phyloP scores from a whole-genome alignment of 2,329 filamentous ascomycete species.

The Blastomyces percursus region DNA sequence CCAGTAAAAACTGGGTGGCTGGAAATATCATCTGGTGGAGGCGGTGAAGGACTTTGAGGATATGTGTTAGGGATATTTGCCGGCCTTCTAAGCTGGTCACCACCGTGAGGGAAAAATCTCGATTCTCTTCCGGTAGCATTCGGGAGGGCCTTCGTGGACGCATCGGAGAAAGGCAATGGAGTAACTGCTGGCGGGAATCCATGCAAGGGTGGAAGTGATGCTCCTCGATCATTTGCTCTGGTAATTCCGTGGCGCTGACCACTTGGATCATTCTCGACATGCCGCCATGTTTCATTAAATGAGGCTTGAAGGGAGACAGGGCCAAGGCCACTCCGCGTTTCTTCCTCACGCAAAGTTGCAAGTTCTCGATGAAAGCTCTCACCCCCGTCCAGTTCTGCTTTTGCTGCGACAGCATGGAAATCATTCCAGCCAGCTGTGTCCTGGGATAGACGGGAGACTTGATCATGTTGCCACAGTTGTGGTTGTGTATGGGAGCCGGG shows the following conservation, averaged over 20 bases:
- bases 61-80: constrained; percentile 23
- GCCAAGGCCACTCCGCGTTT: constrained; percentile 22
- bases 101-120: constrained; percentile 38
- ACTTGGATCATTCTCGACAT: constrained; percentile 32
- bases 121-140: constrained; percentile 34
- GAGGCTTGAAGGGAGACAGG: constrained; percentile 25
- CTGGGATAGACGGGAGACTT: constrained; percentile 19
- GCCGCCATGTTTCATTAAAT: constrained; percentile 39
- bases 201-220: constrained; percentile 23
- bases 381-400: constrained; percentile 33
- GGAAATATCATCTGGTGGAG: constrained; percentile 47
- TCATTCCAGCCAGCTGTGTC: constrained; percentile 35
- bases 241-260: constrained; percentile 30
- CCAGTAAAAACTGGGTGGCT: constrained; percentile 47
- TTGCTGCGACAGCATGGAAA: constrained; percentile 31
- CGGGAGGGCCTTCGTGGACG: constrained; percentile 24
- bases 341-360: constrained; percentile 29
- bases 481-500: constrained; percentile 27
- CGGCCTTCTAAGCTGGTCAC: constrained; percentile 27
- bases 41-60: constrained; percentile 38
- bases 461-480: constrained; percentile 22
- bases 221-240: constrained; percentile 22
- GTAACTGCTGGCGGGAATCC: constrained; percentile 29
- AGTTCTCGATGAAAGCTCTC: constrained; percentile 33
- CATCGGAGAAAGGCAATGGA: constrained; percentile 27